These are phyloP conservation scores for Debaryomyces sp. DNA, from an alignment of 1,139 yeast species.

Conservation along the genomic window DNA sequence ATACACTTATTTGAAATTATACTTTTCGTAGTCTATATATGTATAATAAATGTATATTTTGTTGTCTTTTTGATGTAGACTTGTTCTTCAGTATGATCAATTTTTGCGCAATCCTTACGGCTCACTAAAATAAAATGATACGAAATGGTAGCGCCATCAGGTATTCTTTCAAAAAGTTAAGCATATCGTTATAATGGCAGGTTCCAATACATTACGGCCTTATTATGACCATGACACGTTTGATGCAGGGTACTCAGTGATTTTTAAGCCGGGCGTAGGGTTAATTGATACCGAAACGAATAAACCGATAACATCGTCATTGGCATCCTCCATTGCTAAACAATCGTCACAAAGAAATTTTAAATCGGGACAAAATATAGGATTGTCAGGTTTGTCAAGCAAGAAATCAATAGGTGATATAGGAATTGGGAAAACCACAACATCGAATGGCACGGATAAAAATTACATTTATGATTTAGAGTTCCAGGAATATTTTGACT, in stretches of 20 bases:
- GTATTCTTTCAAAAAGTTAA: not conserved
- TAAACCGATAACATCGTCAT: slow-evolving; percentile 33
- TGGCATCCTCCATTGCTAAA: slow-evolving; percentile 22
- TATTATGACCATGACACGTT: slow-evolving; percentile 73
- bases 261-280: slow-evolving; percentile 63
- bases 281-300: slow-evolving; percentile 47
- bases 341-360: slow-evolving; percentile 12
- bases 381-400: slow-evolving; percentile 15
- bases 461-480: slow-evolving; percentile 66
- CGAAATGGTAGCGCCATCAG: slow-evolving; percentile 8
- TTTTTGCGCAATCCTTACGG: slow-evolving; percentile 1
- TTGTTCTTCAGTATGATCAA: not conserved
- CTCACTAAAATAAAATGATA: not conserved
- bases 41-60: not conserved
- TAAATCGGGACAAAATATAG: slow-evolving; percentile 26
- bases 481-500: slow-evolving; percentile 66
- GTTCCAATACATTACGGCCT: slow-evolving; percentile 51
- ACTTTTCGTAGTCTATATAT: not conserved
- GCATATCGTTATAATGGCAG: slow-evolving; percentile 10
- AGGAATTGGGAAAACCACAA: slow-evolving; percentile 15
- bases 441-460: slow-evolving; percentile 27
- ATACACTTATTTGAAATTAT: not conserved
- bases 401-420: slow-evolving; percentile 18
- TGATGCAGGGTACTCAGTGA: slow-evolving; percentile 65
- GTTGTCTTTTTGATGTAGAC: not conserved